Conservation (phyloP, 345 rosid genomes). For the Acer negundo region DNA sequence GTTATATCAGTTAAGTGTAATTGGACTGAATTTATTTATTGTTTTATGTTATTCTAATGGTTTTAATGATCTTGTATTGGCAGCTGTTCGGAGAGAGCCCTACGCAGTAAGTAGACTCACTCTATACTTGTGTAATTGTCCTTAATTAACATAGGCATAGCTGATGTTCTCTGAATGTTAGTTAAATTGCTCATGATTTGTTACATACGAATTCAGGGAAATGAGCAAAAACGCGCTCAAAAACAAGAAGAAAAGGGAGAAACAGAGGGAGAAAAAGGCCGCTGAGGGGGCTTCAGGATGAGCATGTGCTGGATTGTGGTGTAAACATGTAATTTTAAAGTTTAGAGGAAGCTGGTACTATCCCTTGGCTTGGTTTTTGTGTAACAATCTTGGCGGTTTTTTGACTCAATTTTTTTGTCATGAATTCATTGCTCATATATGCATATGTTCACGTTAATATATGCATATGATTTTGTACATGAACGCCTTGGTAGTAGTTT, state of each 20-base stretch:
- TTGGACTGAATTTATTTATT: not conserved
- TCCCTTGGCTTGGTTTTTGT: not conserved
- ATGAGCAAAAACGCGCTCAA: conserved; percentile 85
- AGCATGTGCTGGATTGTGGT: not conserved
- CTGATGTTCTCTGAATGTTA: not conserved
- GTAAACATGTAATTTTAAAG: not conserved
- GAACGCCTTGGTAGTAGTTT: too few species aligned
- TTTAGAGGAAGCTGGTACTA: not conserved
- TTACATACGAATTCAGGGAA: conserved; percentile 41
- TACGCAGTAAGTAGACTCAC: conserved; percentile 56
- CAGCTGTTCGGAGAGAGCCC: conserved; percentile 73
- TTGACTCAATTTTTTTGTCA: too few species aligned
- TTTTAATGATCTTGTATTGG: conserved; percentile 32
- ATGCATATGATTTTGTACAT: too few species aligned
- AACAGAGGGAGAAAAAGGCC: conserved; percentile 77
- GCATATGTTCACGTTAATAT: too few species aligned
- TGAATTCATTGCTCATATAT: too few species aligned
- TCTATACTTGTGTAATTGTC: conserved; percentile 6
- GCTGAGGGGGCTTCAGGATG: conserved; percentile 35
- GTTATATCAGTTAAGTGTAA: not conserved
- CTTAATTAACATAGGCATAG: not conserved
- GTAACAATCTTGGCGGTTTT: too few species aligned
- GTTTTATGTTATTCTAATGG: conserved; percentile 27
- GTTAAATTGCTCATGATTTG: not conserved
- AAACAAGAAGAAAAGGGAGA: conserved; percentile 93